These are phyloP conservation scores for Sideroxylon spinosum DNA, from an alignment of 179 eudicot genomes.

Conservation along the genomic window DNA sequence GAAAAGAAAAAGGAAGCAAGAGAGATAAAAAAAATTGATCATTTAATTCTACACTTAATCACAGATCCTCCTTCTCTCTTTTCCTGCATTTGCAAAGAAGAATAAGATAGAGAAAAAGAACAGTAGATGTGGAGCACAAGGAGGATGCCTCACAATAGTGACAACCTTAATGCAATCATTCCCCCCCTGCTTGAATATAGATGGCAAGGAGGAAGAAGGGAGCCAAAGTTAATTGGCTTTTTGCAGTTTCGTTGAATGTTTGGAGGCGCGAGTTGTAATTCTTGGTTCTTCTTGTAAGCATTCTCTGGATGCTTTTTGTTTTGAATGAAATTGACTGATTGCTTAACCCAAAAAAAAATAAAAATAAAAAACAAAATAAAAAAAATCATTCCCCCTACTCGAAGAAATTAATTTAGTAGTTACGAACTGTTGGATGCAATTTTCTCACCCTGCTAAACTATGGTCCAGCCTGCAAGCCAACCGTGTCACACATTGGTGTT, in stretches of 20 bases:
- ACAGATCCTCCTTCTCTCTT: not conserved
- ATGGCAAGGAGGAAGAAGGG: too few species aligned
- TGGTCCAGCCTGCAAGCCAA: conserved; percentile 6
- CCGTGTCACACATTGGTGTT: not conserved
- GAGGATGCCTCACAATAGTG: not conserved
- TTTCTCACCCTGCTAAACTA: not conserved
- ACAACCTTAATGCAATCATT: not conserved
- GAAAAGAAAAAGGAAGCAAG: not conserved
- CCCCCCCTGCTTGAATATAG: too few species aligned
- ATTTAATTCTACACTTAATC: not conserved
- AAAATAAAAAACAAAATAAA: too few species aligned
- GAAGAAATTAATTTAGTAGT: not conserved
- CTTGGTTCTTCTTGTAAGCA: too few species aligned
- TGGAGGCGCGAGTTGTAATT: too few species aligned
- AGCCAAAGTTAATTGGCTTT: too few species aligned
- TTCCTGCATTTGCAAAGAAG: not conserved
- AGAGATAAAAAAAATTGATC: not conserved
- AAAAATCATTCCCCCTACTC: not conserved
- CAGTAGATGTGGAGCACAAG: not conserved
- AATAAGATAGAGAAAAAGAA: not conserved
- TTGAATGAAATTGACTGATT: too few species aligned
- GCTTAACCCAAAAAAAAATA: too few species aligned
- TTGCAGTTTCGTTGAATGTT: too few species aligned
- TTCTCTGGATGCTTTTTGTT: too few species aligned
- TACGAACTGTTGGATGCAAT: not conserved